Conservation (phyloP, 768 basidiomycete species). For the Agrocybe pediades region DNA sequence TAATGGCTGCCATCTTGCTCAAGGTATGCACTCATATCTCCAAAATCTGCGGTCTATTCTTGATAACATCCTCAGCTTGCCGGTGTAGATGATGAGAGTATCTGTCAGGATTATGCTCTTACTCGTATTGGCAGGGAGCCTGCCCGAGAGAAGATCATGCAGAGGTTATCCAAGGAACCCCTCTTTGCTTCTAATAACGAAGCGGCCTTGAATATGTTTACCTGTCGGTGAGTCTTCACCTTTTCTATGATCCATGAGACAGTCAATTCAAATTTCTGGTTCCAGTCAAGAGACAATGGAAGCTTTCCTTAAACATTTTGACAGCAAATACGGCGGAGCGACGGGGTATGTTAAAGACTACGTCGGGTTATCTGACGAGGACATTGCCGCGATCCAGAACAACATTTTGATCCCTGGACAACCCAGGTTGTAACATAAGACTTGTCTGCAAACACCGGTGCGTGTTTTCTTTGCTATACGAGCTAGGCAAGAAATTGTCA, state of each 20-base stretch:
- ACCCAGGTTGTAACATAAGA: constrained; percentile 8
- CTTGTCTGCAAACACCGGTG: not conserved
- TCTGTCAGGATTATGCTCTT: constrained; percentile 76
- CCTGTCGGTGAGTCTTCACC: constrained; percentile 57
- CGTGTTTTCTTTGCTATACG: no score
- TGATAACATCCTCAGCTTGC: constrained; percentile 52
- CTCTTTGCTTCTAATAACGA: constrained; percentile 72
- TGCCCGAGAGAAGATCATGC: constrained; percentile 68
- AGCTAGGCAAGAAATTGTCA: no score
- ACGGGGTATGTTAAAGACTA: constrained; percentile 61
- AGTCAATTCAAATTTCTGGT: constrained; percentile 2
- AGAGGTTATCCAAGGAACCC: constrained; percentile 68
- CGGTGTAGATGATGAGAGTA: constrained; percentile 63
- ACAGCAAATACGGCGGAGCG: constrained; percentile 67
- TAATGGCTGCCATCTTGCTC: constrained; percentile 72
- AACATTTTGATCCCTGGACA: constrained; percentile 49
- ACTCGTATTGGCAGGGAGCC: constrained; percentile 83
- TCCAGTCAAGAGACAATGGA: constrained; percentile 73
- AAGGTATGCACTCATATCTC: constrained; percentile 43
- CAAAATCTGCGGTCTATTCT: not conserved
- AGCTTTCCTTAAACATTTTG: constrained; percentile 63
- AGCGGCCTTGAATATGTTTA: constrained; percentile 82
- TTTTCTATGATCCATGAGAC: not conserved
- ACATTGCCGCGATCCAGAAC: constrained; percentile 57
- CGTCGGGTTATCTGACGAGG: constrained; percentile 61